phyloP scores from a whole-genome alignment of 139 green algal genomes.

The Trebouxia sp. region DNA sequence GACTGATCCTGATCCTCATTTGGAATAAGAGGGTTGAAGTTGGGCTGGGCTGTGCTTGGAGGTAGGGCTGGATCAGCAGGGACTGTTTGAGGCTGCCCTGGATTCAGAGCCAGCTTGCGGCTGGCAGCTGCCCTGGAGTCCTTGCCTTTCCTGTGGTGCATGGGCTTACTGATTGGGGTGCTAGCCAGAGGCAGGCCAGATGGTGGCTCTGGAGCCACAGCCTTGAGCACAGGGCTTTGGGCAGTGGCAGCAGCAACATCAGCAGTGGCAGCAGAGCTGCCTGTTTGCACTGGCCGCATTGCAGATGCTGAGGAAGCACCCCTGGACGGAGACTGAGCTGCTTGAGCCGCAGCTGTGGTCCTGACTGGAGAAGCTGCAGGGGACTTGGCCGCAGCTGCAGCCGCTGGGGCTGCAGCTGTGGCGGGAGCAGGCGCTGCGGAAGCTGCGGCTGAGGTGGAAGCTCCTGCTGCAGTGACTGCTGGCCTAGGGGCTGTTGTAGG shows the following conservation, averaged over 20 bases:
- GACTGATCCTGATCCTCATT: background rate
- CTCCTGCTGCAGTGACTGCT: background rate
- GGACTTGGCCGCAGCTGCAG: background rate
- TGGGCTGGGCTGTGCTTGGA: background rate
- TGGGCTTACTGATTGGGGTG: background rate
- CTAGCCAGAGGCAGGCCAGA: no score
- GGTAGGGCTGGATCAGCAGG: no score
- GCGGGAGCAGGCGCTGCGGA: background rate
- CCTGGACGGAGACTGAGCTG: no score
- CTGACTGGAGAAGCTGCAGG: background rate
- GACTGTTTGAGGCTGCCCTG: background rate
- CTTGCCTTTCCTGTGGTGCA: background rate
- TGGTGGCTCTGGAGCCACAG: no score
- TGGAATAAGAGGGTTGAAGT: background rate
- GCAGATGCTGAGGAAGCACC: no score
- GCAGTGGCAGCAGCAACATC: background rate
- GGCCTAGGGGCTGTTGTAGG: constrained; percentile 7
- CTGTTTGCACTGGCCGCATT: no score
- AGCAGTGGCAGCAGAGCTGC: background rate
- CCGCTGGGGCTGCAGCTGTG: background rate
- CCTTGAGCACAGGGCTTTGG: no score
- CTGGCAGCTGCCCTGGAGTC: background rate
- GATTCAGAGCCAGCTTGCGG: background rate
- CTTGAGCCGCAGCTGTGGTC: no score
- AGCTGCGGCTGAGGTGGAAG: background rate